phyloP scores from a whole-genome alignment of 2,329 filamentous ascomycete genomes.

The Hymenoscyphus fraxineus region DNA sequence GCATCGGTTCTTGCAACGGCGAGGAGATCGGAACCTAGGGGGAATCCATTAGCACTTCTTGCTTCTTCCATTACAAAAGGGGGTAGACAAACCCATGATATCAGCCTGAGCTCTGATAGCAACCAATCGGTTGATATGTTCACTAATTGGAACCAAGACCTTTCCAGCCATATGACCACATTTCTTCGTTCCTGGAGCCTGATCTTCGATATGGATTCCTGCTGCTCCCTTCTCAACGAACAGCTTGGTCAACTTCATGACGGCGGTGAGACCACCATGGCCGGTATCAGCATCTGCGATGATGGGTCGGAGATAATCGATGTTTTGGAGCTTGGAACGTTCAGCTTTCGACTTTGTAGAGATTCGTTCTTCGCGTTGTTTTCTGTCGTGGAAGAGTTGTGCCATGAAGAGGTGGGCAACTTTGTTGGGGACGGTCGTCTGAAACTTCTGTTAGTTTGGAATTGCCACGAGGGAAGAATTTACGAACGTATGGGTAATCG shows the following conservation, averaged over 20 bases:
- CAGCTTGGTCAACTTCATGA: slow-evolving; percentile 99
- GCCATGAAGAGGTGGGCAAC: slow-evolving; percentile 97
- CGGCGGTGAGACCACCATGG: slow-evolving; percentile 93
- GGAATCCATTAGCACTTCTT: slow-evolving; percentile 18
- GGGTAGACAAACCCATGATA: slow-evolving; percentile 71
- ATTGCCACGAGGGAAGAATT: slow-evolving; percentile 4
- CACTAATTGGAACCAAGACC: slow-evolving; percentile 91
- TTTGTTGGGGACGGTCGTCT: slow-evolving; percentile 98
- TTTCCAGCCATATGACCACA: slow-evolving; percentile 99
- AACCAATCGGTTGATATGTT: slow-evolving; percentile 97
- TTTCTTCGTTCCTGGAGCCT: slow-evolving; percentile 98
- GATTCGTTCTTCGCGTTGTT: slow-evolving; percentile 93
- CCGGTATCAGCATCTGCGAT: slow-evolving; percentile 96
- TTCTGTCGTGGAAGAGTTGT: slow-evolving; percentile 98
- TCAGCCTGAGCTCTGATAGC: slow-evolving; percentile 96
- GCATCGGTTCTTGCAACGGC: slow-evolving; percentile 94
- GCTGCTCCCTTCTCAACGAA: slow-evolving; percentile 96
- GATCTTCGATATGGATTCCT: slow-evolving; percentile 98
- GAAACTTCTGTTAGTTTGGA: slow-evolving; percentile 14
- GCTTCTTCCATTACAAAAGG: not conserved
- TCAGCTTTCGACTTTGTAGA: slow-evolving; percentile 64
- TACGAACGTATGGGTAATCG: slow-evolving; percentile 84
- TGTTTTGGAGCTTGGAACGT: slow-evolving; percentile 69
- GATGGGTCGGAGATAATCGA: slow-evolving; percentile 94
- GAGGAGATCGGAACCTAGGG: slow-evolving; percentile 71